A percentile compares a stretch with the other conserved stretches of the same genome.
phyloP scores from a whole-genome alignment of 2,329 filamentous ascomycete species.

The Fusarium tupiense region DNA sequence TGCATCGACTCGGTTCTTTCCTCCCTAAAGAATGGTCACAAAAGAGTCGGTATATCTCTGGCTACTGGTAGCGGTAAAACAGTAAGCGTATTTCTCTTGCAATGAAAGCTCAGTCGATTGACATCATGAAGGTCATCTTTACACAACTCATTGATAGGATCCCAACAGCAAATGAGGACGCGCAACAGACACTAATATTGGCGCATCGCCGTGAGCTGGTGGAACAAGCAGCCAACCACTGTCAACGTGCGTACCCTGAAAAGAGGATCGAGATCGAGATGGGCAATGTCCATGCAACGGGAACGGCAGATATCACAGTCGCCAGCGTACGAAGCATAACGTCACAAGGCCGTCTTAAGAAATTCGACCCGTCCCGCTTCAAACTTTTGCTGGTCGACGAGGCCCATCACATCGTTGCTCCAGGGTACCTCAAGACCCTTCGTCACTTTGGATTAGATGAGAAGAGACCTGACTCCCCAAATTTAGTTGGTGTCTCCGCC shows the following conservation, averaged over 20 bases:
- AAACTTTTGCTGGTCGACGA: slow-evolving; percentile 96
- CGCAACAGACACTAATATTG: slow-evolving; percentile 85
- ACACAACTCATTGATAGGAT: slow-evolving; percentile 91
- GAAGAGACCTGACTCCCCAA: slow-evolving; percentile 58
- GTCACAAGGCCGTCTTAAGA: slow-evolving; percentile 78
- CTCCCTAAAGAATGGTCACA: slow-evolving; percentile 76
- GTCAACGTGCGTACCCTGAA: slow-evolving; percentile 79
- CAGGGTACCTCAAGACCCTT: slow-evolving; percentile 78
- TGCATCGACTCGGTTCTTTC: slow-evolving; percentile 84
- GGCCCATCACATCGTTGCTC: slow-evolving; percentile 93
- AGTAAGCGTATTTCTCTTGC: slow-evolving; percentile 55
- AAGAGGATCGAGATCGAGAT: slow-evolving; percentile 92
- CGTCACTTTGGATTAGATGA: slow-evolving; percentile 78
- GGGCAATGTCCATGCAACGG: slow-evolving; percentile 79
- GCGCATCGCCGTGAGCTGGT: slow-evolving; percentile 94
- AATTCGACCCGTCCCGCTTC: slow-evolving; percentile 82
- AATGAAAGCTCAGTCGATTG: slow-evolving; percentile 1
- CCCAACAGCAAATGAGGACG: slow-evolving; percentile 57
- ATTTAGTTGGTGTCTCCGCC: slow-evolving; percentile 90
- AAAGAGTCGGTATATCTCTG: slow-evolving; percentile 83
- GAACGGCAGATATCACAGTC: slow-evolving; percentile 89
- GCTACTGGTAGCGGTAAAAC: slow-evolving; percentile 93
- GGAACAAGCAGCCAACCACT: slow-evolving; percentile 91
- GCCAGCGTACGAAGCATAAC: slow-evolving; percentile 88
- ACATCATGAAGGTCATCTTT: slow-evolving; percentile 78